Evolutionary conservation across 2,329 filamentous ascomycete species (phyloP).

Genomic region (Drechslerella coelobrocha): DNA sequence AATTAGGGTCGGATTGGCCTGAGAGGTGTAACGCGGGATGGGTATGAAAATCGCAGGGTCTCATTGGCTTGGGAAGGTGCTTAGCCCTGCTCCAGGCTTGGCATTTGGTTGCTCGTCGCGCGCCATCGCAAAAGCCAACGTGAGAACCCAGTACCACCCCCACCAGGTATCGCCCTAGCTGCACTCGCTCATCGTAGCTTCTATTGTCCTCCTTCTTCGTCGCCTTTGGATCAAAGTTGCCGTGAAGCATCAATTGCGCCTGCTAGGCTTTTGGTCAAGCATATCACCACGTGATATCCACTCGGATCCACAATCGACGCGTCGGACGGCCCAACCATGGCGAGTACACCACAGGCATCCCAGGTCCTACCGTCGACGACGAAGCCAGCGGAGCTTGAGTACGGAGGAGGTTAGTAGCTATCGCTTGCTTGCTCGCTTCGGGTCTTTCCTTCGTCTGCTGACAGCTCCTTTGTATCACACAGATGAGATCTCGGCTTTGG

Average conservation of each 20-base stretch:
- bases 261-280: neutral
- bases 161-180: conserved; percentile 6
- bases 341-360: conserved; percentile 45
- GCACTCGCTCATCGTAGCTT: neutral
- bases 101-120: conserved; percentile 21
- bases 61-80: conserved; percentile 40
- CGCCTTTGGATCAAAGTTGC: neutral
- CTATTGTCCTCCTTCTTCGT: conserved; percentile 6
- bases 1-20: conserved; percentile 31
- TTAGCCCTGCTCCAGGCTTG: conserved; percentile 27
- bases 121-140: conserved; percentile 39
- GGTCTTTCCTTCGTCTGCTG: neutral
- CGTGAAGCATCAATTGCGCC: conserved; percentile 16
- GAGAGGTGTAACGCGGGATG: conserved; percentile 10
- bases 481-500: conserved; percentile 98
- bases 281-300: neutral
- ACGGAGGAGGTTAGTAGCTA: conserved; percentile 40
- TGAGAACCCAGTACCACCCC: conserved; percentile 8
- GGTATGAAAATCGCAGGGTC: conserved; percentile 28
- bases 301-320: conserved; percentile 24
- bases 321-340: conserved; percentile 37
- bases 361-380: conserved; percentile 44
- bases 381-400: conserved; percentile 48
- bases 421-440: neutral
- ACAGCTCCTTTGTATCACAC: conserved; percentile 21